These are phyloP conservation scores for Melaleuca alternifolia DNA, from an alignment of 345 rosid species.

Conservation along the genomic window DNA sequence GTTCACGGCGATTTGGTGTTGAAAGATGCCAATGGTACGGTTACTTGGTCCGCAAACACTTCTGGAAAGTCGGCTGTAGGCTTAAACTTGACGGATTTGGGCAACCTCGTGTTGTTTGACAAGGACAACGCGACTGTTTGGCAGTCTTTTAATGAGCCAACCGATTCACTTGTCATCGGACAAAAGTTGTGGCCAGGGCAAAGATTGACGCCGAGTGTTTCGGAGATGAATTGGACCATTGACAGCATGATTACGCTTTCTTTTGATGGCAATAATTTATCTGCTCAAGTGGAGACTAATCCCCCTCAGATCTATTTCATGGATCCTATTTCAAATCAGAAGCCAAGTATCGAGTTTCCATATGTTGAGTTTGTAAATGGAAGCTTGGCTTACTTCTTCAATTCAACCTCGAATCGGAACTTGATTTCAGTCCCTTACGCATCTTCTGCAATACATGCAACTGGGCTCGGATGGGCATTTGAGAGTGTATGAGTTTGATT, in stretches of 20 bases:
- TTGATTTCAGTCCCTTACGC: neutral
- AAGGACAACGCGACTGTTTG: neutral
- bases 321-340: neutral
- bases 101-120: slow-evolving; percentile 5
- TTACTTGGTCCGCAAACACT: slow-evolving; percentile 6
- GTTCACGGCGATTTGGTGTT: slow-evolving; percentile 6
- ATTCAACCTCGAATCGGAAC: neutral
- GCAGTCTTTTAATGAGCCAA: slow-evolving; percentile 15
- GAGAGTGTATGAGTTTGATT: neutral
- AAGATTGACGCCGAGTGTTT: neutral
- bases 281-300: too few species aligned
- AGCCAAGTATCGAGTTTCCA: neutral
- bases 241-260: too few species aligned
- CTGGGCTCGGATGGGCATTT: neutral
- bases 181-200: slow-evolving; percentile 1
- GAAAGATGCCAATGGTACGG: neutral
- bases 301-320: neutral
- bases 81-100: neutral
- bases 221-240: too few species aligned
- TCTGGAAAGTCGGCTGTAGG: neutral
- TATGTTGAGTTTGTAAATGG: neutral
- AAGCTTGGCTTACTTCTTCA: neutral
- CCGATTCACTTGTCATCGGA: slow-evolving; percentile 2
- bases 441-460: too few species aligned
- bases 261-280: too few species aligned